Base-by-base conservation (phyloP, 2,329 filamentous ascomycete species). In the Sordariomycetes sp. region DNA sequence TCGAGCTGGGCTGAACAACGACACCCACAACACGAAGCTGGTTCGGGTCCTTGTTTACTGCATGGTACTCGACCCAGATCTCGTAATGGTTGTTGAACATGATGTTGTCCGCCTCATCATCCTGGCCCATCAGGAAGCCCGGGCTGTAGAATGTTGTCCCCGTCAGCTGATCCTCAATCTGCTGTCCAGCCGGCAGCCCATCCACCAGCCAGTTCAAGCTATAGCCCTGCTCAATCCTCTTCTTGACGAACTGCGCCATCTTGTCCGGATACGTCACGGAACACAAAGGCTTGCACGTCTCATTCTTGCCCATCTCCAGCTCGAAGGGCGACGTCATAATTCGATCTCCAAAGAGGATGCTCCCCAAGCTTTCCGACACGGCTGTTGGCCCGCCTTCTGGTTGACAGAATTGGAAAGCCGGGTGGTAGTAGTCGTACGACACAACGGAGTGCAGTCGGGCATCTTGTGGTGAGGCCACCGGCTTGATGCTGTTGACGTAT, bases 321-420 rank as follows among this genome's bases (percentile, higher is more conserved):
- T 94, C 78, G 52, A 94, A 94, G 0, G 90, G 86, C 23, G 90
- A 96, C n/a, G 86, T 94, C 64, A 86, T 86, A 63, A 98, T 98
- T 37, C 92, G 78, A 62, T 98, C 92, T 46, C 92, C 92, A 48
- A 98, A 98, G 33, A 98, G 63, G 53, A 98, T 98, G 67, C 90
- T 95, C 17, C 92, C 92, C 42, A 98, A 61, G 41, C 58, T 60
- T 63, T 95, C 92, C 26, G 85, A 80, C 16, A 94, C 77, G 64
- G 83, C 74, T 54, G 88, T 59, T 8, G 87, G 79, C 3, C 86
- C 86, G 40, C 70, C 79, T 36, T 82, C 64, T 3, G 90, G 92
- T 46, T 73, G 64, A 60, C 92, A 98, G 66, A 95, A 94, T 52
- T 84, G 79, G 60, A 98, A 94, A 4, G 73, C 73, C 6, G 79